Conservation (phyloP, 2,329 filamentous ascomycete species). For the Aspergillus neoniger region DNA sequence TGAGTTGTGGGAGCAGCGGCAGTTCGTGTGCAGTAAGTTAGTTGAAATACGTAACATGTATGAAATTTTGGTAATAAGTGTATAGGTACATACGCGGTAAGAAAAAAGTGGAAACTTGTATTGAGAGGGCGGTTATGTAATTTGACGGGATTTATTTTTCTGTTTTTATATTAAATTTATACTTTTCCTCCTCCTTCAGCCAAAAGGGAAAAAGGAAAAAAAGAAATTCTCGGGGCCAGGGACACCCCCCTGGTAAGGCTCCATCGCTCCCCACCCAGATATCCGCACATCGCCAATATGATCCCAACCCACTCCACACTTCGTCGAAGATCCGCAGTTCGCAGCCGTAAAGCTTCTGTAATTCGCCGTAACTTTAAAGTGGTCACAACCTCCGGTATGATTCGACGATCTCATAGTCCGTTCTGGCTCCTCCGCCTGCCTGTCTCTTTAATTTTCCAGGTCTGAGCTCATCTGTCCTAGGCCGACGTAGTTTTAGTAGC, state of each 20-base stretch:
- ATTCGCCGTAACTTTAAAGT: constrained; percentile 34
- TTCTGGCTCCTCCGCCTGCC: constrained; percentile 16
- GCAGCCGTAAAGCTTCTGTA: constrained; percentile 33
- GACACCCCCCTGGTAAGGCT: constrained; percentile 28
- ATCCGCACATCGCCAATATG: constrained; percentile 29
- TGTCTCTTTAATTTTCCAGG: constrained; percentile 21
- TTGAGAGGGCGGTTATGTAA: neutral
- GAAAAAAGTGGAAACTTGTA: neutral
- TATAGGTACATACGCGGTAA: neutral
- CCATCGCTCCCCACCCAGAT: constrained; percentile 27
- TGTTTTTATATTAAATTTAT: neutral
- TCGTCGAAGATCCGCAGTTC: constrained; percentile 34
- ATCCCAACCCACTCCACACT: constrained; percentile 31
- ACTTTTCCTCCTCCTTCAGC: constrained; percentile 4
- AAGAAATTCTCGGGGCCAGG: constrained; percentile 17
- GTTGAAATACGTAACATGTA: neutral
- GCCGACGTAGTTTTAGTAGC: constrained; percentile 18
- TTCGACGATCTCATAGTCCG: constrained; percentile 24
- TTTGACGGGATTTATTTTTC: constrained; percentile 8
- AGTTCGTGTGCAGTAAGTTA: neutral
- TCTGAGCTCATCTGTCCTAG: constrained; percentile 25
- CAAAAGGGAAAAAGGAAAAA: neutral
- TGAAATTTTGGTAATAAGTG: neutral
- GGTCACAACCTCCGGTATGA: constrained; percentile 21
- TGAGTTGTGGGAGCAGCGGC: neutral